Conservation (phyloP, 1,139 yeast genomes). For the Protomyces inouyei region DNA sequence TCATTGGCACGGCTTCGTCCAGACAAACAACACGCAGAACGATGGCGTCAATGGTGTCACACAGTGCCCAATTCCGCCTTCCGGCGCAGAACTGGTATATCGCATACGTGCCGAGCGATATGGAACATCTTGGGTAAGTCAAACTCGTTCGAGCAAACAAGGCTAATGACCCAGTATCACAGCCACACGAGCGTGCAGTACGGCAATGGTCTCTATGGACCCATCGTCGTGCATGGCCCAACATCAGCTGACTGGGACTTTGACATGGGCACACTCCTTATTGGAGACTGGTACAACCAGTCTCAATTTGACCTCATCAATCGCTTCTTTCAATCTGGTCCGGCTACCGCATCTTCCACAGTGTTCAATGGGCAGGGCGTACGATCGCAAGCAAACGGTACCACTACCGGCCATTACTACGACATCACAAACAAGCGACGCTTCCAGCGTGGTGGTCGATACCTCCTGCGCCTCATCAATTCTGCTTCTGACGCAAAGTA, state of each 20-base stretch:
- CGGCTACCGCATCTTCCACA: conserved; percentile 66
- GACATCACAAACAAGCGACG: conserved; percentile 30
- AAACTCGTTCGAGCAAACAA: conserved; percentile 52
- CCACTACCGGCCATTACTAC: conserved; percentile 31
- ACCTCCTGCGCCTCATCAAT: conserved; percentile 38
- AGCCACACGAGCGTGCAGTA: conserved; percentile 44
- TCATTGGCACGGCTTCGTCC: conserved; percentile 83
- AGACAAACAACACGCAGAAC: conserved; percentile 59
- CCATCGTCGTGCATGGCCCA: conserved; percentile 3
- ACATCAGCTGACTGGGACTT: conserved; percentile 51
- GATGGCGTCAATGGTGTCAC: conserved; percentile 80
- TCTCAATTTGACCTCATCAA: conserved; percentile 47
- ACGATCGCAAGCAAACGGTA: conserved; percentile 33
- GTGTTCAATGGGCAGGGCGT: conserved; percentile 37
- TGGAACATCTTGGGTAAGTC: conserved; percentile 87
- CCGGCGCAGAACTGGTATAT: conserved; percentile 55
- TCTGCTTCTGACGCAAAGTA: conserved; percentile 37
- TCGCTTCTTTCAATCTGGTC: conserved; percentile 62
- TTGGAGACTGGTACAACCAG: conserved; percentile 74
- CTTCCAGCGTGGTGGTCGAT: conserved; percentile 30
- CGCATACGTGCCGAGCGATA: conserved; percentile 68
- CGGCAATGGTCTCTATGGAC: conserved; percentile 41
- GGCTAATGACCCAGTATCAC: conserved; percentile 47
- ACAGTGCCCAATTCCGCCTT: conserved; percentile 73
- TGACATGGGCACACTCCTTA: conserved; percentile 51